A percentile compares a stretch with the other conserved stretches of the same genome.
Conservation (phyloP, 805 yeast species). For the Candida parachauliodes region DNA sequence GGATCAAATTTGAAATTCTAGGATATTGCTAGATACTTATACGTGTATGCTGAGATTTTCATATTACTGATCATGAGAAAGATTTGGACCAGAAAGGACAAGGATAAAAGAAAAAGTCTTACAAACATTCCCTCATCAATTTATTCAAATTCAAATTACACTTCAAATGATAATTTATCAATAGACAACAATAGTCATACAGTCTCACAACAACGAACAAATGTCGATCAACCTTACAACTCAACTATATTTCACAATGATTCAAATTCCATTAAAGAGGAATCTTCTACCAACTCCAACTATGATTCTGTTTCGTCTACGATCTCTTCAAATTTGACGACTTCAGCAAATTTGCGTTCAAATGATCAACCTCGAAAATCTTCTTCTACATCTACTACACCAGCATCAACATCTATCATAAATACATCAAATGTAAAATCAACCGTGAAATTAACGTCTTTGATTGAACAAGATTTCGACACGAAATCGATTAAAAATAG, state of each 20-base stretch:
- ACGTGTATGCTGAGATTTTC: no score
- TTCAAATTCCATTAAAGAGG: constrained; percentile 3
- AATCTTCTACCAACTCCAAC: not conserved
- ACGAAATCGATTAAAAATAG: constrained; percentile 23
- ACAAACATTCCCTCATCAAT: constrained; percentile 4
- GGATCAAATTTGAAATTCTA: no score
- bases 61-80: constrained; percentile 25
- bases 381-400: not conserved
- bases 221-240: not conserved
- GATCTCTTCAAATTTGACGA: not conserved
- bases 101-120: constrained; percentile 22
- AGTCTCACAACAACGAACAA: constrained; percentile 1
- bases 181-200: not conserved
- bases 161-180: not conserved
- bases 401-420: no score
- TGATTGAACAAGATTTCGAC: constrained; percentile 31
- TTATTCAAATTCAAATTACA: not conserved
- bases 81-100: constrained; percentile 26
- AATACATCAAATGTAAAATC: not conserved
- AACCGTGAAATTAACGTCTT: constrained; percentile 4
- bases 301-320: not conserved
- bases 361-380: not conserved
- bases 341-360: constrained; percentile 1
- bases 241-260: constrained; percentile 5
- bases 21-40: no score